Base-by-base conservation (phyloP, 2,329 filamentous ascomycete species). In the Pseudofabraea citricarpa region DNA sequence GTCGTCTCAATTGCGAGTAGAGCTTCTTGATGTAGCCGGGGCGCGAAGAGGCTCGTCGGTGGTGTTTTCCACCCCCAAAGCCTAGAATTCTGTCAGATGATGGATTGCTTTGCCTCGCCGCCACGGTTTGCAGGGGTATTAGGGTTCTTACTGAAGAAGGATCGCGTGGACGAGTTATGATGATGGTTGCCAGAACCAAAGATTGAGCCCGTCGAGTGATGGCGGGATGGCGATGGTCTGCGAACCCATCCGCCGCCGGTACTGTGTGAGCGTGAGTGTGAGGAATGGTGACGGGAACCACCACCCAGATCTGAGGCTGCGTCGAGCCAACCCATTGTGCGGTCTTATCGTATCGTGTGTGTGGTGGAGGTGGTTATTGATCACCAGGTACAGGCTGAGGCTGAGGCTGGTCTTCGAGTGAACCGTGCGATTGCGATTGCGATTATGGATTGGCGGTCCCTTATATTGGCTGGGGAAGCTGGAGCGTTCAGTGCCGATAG, bases 21-120 rank as follows among this genome's bases (percentile, higher is more conserved):
- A 89, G 73, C 54, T 83, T 81, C 44, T 80, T 70, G 50, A 95
- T 67, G 69, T 94, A 95, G 58, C 83, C 85, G 47, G 80, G 75
- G 53, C 91, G 85, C 2, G 91, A 87, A 15, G 87, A 86, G 58
- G 88, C 86, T 61, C 87, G 87, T 68, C 90, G 90, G 61, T 86
- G 81, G 9, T 76, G 79, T 6, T 73, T 83, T 21, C 56, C 48
- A 41, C 60, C 54, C 36, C 46, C 47, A 38, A 52, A 49, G 23
- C 45, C 44, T 48, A 38, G 36, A 23, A 31, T 6, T 31, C 27
- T 12, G 15, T 37, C 9, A 36, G 24, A 23, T 38, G 35, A 37
- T 21, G 20, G 26, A n/a, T n/a, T n/a, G n/a, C n/a, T n/a, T n/a
- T n/a, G n/a, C n/a, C n/a, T n/a, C n/a, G n/a, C n/a, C n/a, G n/a